Conservation (phyloP, 495 filamentous ascomycete genomes). For the Aspergillus bertholletiae region DNA sequence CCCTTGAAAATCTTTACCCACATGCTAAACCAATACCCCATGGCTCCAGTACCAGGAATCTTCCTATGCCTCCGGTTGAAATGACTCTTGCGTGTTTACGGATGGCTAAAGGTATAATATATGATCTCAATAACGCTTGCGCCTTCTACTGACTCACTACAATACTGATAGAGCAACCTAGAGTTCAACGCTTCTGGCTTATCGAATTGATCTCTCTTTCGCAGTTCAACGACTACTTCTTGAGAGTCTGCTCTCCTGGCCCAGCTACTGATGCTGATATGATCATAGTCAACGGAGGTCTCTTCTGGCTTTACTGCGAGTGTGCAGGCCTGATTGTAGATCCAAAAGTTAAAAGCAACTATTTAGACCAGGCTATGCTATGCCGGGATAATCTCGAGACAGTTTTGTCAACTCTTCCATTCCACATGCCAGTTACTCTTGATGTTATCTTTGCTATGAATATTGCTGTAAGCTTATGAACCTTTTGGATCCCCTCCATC, state of each 20-base stretch:
- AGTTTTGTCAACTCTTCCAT: constrained; percentile 5
- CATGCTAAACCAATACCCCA: constrained; percentile 3
- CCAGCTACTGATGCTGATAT: constrained; percentile 10
- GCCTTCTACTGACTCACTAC: neutral
- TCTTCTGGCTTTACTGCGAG: constrained; percentile 14
- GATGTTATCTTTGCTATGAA: constrained; percentile 9
- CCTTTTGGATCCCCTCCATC: neutral
- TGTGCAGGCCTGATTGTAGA: constrained; percentile 4
- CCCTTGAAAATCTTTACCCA: constrained; percentile 5
- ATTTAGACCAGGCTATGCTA: constrained; percentile 5
- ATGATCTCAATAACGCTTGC: neutral
- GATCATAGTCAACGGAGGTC: constrained; percentile 13
- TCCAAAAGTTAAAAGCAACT: constrained; percentile 4
- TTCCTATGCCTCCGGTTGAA: constrained; percentile 11
- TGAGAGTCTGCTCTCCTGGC: constrained; percentile 8
- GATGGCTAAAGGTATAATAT: constrained; percentile 3
- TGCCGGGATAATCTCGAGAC: constrained; percentile 10
- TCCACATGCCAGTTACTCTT: constrained; percentile 4
- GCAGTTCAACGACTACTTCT: constrained; percentile 7
- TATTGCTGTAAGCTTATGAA: constrained; percentile 12
- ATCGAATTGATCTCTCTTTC: neutral
- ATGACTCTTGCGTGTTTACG: constrained; percentile 7
- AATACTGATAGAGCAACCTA: neutral
- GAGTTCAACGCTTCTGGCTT: constrained; percentile 2
- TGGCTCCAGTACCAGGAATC: constrained; percentile 1